Base-by-base conservation (phyloP, 2,329 filamentous ascomycete genomes). In the Drechslerella dactyloides region DNA sequence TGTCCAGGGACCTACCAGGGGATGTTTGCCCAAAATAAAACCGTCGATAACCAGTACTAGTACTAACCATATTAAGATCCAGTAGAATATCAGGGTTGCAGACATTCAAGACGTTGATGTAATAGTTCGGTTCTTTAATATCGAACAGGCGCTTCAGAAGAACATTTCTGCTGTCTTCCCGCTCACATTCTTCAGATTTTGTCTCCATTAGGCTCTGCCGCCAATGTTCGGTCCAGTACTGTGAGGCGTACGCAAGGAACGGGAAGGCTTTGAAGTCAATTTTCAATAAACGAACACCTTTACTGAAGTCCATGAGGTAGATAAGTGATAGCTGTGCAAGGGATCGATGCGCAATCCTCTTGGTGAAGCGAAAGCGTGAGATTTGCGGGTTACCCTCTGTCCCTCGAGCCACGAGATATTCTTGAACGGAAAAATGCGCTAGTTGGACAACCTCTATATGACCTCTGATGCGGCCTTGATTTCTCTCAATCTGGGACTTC, bases 241-340 rank as follows among this genome's bases (percentile, higher is more conserved):
- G 57, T 13, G 57, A 51, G 27, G 57, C 57, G 52, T 60, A 60
- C n/a, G 57, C 57, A 23, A 60, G 44, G 42, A 60, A 60, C 13
- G 57, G 57, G 23, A 60, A 52, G 1, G 57, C 51, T 27, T 42
- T 23, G 56, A 60, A 60, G 37, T 60, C 33, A 7, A 59, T 48
- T 52, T 60, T 33, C 17, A 42, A 10, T 19, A 60, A 27, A 52
- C 57, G 57, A 23, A n/a, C 13, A 2, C 57, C 57, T 40, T 52
- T 37, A 21, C 46, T 60, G 19, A 60, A 60, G 19, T 60, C 57
- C 19, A 60, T 44, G 17, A 60, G 57, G 46, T 60, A 60, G 17
- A 60, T 35, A 40, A 60, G 57, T 13, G 57, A 60, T 17, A 60
- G 40, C 15, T 52, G 44, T 23, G 44, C 46, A 30, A 60, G 51